phyloP scores from a whole-genome alignment of 306 rosid genomes.

The Begonia masoniana region DNA sequence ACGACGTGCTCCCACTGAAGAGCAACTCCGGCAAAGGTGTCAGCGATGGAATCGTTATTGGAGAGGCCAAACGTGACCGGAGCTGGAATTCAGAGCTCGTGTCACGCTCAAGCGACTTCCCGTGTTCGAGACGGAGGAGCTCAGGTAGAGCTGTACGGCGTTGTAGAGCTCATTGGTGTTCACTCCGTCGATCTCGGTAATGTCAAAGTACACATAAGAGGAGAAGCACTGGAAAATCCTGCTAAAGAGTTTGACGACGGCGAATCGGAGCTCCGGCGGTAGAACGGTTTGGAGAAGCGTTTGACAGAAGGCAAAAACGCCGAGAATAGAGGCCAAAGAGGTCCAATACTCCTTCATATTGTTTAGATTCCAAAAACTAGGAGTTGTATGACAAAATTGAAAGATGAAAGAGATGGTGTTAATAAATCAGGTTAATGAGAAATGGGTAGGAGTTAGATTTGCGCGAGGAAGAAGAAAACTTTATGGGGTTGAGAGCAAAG shows the following conservation, averaged over 20 bases:
- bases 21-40: conserved; percentile 49
- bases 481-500: too few relatives aligned
- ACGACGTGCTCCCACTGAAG: conserved; percentile 92
- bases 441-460: too few relatives aligned
- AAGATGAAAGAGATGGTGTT: too few relatives aligned
- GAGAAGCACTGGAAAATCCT: conserved; percentile 58
- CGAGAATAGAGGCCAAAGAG: conserved; percentile 63
- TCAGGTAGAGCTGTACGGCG: conserved; percentile 88
- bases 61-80: conserved; percentile 75
- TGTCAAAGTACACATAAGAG: conserved; percentile 71
- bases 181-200: conserved; percentile 92
- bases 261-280: conserved; percentile 91
- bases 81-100: conserved; percentile 76
- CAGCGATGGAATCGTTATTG: conserved; percentile 76
- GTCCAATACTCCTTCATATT: conserved; percentile 78
- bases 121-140: conserved; percentile 57
- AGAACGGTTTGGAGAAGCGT: conserved; percentile 60
- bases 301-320: conserved; percentile 82
- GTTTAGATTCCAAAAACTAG: too few relatives aligned
- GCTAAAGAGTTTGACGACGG: conserved; percentile 38
- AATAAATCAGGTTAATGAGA: too few relatives aligned
- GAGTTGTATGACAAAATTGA: too few relatives aligned
- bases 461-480: too few relatives aligned
- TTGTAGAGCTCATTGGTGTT: conserved; percentile 97
- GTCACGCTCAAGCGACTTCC: conserved; percentile 68